A percentile compares a stretch with the other conserved stretches of the same genome.
phyloP scores from a whole-genome alignment of 371 early-diverging fungal species.

The Mucor mucedo region DNA sequence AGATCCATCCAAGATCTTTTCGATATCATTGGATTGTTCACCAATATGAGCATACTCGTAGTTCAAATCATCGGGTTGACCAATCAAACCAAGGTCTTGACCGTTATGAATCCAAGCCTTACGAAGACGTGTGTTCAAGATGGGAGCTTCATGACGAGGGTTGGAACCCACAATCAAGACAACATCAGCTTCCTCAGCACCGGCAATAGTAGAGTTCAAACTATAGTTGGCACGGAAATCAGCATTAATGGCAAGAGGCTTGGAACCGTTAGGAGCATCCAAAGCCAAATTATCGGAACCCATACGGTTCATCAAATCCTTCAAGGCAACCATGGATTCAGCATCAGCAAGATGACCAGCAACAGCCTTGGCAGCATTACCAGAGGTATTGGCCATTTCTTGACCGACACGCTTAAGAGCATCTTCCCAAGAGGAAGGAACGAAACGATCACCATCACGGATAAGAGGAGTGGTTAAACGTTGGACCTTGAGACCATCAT shows the following conservation, averaged over 20 bases:
- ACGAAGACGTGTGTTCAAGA: slow-evolving; percentile 94
- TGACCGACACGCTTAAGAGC: slow-evolving; percentile 81
- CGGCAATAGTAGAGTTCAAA: slow-evolving; percentile 84
- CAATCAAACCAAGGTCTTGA: slow-evolving; percentile 84
- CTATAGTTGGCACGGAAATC: slow-evolving; percentile 93
- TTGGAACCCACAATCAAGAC: slow-evolving; percentile 93
- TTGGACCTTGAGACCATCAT: slow-evolving; percentile 95
- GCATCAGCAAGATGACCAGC: slow-evolving; percentile 96
- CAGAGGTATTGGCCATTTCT: slow-evolving; percentile 60
- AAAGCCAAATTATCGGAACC: slow-evolving; percentile 87
- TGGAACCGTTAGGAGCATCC: slow-evolving; percentile 68
- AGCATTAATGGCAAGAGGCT: slow-evolving; percentile 63
- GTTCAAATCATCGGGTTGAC: slow-evolving; percentile 78
- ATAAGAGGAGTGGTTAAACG: slow-evolving; percentile 92
- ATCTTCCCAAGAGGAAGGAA: slow-evolving; percentile 85
- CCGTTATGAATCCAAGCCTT: slow-evolving; percentile 89
- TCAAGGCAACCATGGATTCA: slow-evolving; percentile 80
- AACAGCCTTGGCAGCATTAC: slow-evolving; percentile 78
- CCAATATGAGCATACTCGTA: slow-evolving; percentile 93
- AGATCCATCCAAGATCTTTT: slow-evolving; percentile 70
- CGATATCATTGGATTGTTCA: slow-evolving; percentile 67
- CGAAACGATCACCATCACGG: slow-evolving; percentile 84
- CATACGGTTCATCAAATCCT: slow-evolving; percentile 89
- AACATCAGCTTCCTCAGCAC: slow-evolving; percentile 92
- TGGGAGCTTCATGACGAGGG: slow-evolving; percentile 96